A percentile compares a stretch with the other conserved stretches of the same genome.
Conservation (phyloP, 176 grass and related monocot species). For the Ampelocalamus luodianensis region DNA sequence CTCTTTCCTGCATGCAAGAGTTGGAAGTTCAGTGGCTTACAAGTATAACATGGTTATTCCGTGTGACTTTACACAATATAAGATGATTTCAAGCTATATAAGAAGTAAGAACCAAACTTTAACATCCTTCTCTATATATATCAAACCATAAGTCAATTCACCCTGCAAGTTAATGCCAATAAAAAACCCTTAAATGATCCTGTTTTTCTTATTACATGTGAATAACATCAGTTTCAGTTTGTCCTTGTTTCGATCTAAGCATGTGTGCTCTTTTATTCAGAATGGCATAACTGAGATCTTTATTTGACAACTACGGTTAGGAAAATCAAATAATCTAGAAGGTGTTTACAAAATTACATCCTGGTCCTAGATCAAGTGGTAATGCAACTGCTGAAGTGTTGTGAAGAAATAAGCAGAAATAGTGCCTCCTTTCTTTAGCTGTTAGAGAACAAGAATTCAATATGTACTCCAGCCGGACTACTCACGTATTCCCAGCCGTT, state of each 20-base stretch:
- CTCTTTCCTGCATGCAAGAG: conserved; percentile 80
- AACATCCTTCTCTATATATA: background rate
- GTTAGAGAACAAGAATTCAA: too few relatives aligned
- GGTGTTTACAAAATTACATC: conserved; percentile 6
- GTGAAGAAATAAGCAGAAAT: background rate
- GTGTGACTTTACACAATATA: conserved; percentile 2
- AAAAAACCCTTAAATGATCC: background rate
- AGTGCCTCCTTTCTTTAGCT: background rate
- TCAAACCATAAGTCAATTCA: background rate
- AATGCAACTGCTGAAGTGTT: background rate
- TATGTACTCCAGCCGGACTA: too few relatives aligned
- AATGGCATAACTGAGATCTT: background rate
- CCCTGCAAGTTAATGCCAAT: conserved; percentile 3
- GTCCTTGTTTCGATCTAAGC: background rate
- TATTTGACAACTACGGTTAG: background rate
- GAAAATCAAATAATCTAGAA: background rate
- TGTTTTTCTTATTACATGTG: background rate
- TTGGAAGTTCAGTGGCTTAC: background rate
- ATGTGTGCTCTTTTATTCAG: background rate
- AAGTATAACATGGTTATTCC: background rate
- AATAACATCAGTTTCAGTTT: background rate
- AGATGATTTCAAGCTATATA: conserved; percentile 23
- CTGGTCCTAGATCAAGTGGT: background rate
- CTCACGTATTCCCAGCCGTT: too few relatives aligned
- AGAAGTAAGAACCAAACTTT: conserved; percentile 19